Conservation (phyloP, 768 basidiomycete genomes). For the Psilocybe cubensis region DNA sequence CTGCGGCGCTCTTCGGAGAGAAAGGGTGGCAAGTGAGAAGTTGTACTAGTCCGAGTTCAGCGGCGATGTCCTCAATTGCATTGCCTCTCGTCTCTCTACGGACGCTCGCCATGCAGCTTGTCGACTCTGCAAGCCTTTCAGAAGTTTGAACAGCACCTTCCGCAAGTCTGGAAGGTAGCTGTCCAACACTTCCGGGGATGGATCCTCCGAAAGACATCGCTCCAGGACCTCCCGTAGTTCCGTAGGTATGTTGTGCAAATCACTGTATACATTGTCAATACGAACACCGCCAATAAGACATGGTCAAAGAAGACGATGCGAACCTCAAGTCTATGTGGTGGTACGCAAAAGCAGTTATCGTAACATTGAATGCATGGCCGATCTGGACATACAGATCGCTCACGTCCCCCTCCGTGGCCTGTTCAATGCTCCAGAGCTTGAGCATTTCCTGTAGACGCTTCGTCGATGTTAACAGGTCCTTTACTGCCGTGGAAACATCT, state of each 20-base stretch:
- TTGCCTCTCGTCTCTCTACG: not conserved
- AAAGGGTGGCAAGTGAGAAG: no score
- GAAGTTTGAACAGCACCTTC: slow-evolving; percentile 76
- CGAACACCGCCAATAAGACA: not conserved
- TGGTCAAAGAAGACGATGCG: slow-evolving; percentile 24
- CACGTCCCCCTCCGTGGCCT: slow-evolving; percentile 70
- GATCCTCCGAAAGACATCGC: slow-evolving; percentile 73
- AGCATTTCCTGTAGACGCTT: slow-evolving; percentile 79
- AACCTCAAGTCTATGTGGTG: slow-evolving; percentile 81
- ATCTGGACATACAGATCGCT: slow-evolving; percentile 90
- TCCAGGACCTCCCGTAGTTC: slow-evolving; percentile 72
- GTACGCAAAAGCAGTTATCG: slow-evolving; percentile 72
- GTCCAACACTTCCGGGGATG: slow-evolving; percentile 71
- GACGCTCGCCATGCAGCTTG: slow-evolving; percentile 54
- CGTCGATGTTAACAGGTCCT: slow-evolving; percentile 77
- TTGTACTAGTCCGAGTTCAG: not conserved
- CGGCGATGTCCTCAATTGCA: not conserved
- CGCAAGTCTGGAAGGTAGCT: slow-evolving; percentile 83
- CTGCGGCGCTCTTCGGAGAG: no score
- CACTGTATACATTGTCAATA: slow-evolving; percentile 40
- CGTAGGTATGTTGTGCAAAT: slow-evolving; percentile 63
- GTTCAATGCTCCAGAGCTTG: slow-evolving; percentile 64
- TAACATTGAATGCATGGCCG: slow-evolving; percentile 86
- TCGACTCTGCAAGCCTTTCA: slow-evolving; percentile 82
- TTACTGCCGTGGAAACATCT: slow-evolving; percentile 66